phyloP scores from a whole-genome alignment of 2,329 filamentous ascomycete species.

The Penicillium janthinellum region DNA sequence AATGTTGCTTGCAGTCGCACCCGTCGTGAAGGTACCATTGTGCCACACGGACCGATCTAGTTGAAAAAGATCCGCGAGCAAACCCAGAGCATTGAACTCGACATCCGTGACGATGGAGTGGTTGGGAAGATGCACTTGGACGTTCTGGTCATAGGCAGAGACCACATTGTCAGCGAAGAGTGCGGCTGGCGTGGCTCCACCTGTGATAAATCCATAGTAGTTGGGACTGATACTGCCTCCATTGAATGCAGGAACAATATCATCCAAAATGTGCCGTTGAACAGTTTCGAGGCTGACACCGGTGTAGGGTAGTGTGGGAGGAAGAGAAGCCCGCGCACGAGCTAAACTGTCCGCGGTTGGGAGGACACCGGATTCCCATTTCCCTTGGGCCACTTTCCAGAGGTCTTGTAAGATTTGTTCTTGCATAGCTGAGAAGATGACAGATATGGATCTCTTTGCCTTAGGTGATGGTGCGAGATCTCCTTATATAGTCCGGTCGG shows the following conservation, averaged over 20 bases:
- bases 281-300: constrained; percentile 36
- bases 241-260: constrained; percentile 61
- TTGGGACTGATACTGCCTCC: constrained; percentile 64
- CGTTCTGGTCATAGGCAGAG: constrained; percentile 78
- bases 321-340: constrained; percentile 38
- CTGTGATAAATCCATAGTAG: constrained; percentile 90
- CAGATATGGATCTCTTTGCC: not conserved
- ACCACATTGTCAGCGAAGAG: constrained; percentile 84
- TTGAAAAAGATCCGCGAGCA: constrained; percentile 68
- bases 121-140: constrained; percentile 75
- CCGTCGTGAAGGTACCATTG: constrained; percentile 80
- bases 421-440: constrained; percentile 15
- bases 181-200: constrained; percentile 76
- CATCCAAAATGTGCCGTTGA: constrained; percentile 43
- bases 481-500: constrained; percentile 16
- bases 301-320: constrained; percentile 28
- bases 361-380: constrained; percentile 35
- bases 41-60: constrained; percentile 62
- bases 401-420: constrained; percentile 28
- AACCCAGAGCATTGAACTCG: constrained; percentile 69
- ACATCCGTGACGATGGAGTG: constrained; percentile 76
- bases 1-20: constrained; percentile 66
- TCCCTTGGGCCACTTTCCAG: constrained; percentile 35
- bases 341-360: constrained; percentile 33
- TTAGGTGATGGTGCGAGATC: not conserved